Conservation (phyloP, 1,284 basidiomycete species). For the Sporisorium iseilematis-ciliati region DNA sequence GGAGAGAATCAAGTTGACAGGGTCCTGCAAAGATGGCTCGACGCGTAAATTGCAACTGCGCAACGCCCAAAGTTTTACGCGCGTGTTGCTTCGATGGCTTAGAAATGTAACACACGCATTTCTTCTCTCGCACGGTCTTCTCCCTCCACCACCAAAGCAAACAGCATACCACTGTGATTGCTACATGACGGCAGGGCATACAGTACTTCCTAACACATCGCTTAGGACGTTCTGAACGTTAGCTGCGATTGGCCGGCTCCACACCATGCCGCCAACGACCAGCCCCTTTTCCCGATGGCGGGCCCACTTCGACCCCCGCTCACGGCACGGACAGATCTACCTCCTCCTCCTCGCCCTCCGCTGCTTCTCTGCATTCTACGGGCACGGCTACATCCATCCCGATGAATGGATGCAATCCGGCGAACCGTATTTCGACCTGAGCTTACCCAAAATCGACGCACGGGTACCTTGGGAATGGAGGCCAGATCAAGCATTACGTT, state of each 20-base stretch:
- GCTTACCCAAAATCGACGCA: background rate
- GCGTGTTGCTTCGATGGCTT: background rate
- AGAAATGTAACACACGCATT: slow-evolving; percentile 5
- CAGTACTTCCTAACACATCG: too few species aligned
- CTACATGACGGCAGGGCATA: background rate
- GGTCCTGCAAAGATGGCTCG: background rate
- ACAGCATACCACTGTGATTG: too few species aligned
- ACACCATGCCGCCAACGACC: background rate
- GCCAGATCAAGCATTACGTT: slow-evolving; percentile 30
- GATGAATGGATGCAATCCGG: slow-evolving; percentile 70
- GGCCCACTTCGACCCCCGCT: slow-evolving; percentile 23
- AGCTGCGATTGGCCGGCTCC: background rate
- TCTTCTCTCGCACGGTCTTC: slow-evolving; percentile 21
- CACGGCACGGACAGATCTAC: slow-evolving; percentile 34
- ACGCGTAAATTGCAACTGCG: slow-evolving; percentile 45
- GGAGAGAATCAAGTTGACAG: background rate
- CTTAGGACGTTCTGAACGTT: background rate
- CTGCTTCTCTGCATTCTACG: slow-evolving; percentile 54
- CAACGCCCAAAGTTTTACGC: slow-evolving; percentile 4
- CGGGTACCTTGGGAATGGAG: slow-evolving; percentile 41
- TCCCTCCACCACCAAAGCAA: slow-evolving; percentile 2
- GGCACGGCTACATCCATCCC: slow-evolving; percentile 67
- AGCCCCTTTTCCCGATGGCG: background rate
- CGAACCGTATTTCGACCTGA: slow-evolving; percentile 56
- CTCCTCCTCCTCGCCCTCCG: slow-evolving; percentile 56